Evolutionary conservation across 2,329 filamentous ascomycete genomes (phyloP), one percentile per base, ranked within the genome.

Genomic region (Endothia cerciana): DNA sequence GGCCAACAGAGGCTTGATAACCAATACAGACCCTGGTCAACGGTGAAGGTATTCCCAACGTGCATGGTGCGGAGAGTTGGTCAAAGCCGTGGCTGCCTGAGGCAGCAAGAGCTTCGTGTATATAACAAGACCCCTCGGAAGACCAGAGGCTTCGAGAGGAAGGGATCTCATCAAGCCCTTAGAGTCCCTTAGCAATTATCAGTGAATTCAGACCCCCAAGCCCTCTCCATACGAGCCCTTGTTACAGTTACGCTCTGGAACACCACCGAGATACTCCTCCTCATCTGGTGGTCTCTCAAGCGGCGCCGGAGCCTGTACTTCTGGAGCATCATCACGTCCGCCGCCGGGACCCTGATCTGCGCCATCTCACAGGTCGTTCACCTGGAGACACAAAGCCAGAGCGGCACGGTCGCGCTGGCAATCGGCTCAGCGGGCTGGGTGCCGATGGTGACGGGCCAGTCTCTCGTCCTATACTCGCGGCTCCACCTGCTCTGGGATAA

Each of bases 381-480:
- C 33, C 36, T 65, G 41, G 62, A 41, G n/a, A 41, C 57, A 17
- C 49, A 30, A 8, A 49, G 43, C 17, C 25, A 45, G 22, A 58
- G 47, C 38, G n/a, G 40, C 17, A 25, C 62, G 22, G 55, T 62
- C 15, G 40, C 43, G 25, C 22, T 58, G 7, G 49, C 56, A 17
- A 25, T 65, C 28, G 64, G 64, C 7, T 65, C 51, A 13, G 15
- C 40, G 2, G 64, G 85, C 13, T 85, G 87, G 83, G 84, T 83
- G 73, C 71, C 77, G 4, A 86, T 88, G 80, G 82, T 88, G 10
- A 84, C 84, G 19, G 87, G 87, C 4, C 83, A 87, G 71, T 81
- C 83, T 0, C 69, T 86, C 19, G 84, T 88, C 5, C 76, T 88
- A 2, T 88, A 85, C 74, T 89, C 87, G 58, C 81, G 87, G 28